Evolutionary conservation across 192 early-diverging fungal genomes (phyloP).

Genomic region (Podila horticola): DNA sequence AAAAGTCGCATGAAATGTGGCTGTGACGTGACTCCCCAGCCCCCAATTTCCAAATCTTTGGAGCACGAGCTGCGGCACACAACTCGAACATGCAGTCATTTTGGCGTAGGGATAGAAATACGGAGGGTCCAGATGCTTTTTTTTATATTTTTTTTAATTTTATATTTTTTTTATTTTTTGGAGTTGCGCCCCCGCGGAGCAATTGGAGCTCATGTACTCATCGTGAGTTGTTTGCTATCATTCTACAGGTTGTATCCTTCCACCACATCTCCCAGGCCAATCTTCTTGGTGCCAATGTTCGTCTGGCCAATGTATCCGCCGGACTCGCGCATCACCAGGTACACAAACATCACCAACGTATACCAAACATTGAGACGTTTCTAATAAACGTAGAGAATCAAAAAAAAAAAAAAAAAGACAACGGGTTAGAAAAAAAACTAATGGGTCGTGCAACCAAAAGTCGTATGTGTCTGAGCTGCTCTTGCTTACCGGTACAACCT

Average conservation of each 20-base stretch:
- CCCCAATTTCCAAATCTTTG: too few relatives aligned
- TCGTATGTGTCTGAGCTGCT: background rate
- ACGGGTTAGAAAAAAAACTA: background rate
- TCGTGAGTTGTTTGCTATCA: too few relatives aligned
- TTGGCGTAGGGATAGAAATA: background rate
- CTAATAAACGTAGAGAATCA: slow-evolving; percentile 13
- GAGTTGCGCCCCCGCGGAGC: slow-evolving; percentile 2
- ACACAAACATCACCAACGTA: slow-evolving; percentile 60
- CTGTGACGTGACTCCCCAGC: too few relatives aligned
- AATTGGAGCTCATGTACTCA: background rate
- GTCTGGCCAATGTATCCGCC: slow-evolving; percentile 67
- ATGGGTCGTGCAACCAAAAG: too few relatives aligned
- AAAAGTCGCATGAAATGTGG: too few relatives aligned
- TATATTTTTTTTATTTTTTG: background rate
- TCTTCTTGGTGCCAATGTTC: slow-evolving; percentile 62
- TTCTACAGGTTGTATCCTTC: slow-evolving; percentile 49
- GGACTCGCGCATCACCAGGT: slow-evolving; percentile 63
- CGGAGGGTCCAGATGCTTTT: background rate
- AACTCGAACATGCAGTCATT: background rate
- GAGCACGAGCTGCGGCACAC: background rate
- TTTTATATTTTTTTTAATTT: too few relatives aligned
- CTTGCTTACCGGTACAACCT: slow-evolving; percentile 60
- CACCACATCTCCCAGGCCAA: slow-evolving; percentile 63
- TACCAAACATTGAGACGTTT: slow-evolving; percentile 55
- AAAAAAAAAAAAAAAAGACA: background rate